Evolutionary conservation across 2,329 filamentous ascomycete species (phyloP).

Genomic region (Arthroderma sp.): DNA sequence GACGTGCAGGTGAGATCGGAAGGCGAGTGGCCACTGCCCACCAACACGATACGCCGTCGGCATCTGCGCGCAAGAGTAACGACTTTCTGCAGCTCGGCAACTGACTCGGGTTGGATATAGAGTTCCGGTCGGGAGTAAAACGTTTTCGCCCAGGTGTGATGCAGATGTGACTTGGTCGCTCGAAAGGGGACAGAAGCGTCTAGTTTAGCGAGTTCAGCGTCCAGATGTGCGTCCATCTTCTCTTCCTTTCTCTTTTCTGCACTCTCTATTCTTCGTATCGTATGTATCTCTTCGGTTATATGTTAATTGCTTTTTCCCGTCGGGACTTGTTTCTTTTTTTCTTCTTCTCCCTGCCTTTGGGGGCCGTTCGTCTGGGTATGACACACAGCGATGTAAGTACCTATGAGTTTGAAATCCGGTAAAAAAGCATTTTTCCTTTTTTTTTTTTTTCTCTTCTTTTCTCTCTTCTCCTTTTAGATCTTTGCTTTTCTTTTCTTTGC

Average conservation of each 20-base stretch:
- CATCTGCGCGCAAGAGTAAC: constrained; percentile 69
- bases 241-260: background rate
- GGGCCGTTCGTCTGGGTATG: no score
- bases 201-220: constrained; percentile 43
- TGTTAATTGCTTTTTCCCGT: no score
- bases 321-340: no score
- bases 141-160: constrained; percentile 90
- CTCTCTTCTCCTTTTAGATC: no score
- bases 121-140: constrained; percentile 83
- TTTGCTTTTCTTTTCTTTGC: no score
- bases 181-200: constrained; percentile 61
- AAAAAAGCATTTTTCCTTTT: no score
- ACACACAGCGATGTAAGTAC: no score
- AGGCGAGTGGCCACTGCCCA: constrained; percentile 87
- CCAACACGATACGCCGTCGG: constrained; percentile 66
- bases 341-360: no score
- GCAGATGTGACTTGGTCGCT: constrained; percentile 56
- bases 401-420: no score
- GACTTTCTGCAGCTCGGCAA: constrained; percentile 71
- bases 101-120: constrained; percentile 69
- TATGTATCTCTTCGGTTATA: no score
- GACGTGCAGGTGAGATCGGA: constrained; percentile 86
- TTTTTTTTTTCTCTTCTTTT: no score
- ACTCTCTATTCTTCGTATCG: background rate
- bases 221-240: constrained; percentile 11